Conservation (phyloP, 352 stramenopile genomes). For the Globisporangium recalcitrans region DNA sequence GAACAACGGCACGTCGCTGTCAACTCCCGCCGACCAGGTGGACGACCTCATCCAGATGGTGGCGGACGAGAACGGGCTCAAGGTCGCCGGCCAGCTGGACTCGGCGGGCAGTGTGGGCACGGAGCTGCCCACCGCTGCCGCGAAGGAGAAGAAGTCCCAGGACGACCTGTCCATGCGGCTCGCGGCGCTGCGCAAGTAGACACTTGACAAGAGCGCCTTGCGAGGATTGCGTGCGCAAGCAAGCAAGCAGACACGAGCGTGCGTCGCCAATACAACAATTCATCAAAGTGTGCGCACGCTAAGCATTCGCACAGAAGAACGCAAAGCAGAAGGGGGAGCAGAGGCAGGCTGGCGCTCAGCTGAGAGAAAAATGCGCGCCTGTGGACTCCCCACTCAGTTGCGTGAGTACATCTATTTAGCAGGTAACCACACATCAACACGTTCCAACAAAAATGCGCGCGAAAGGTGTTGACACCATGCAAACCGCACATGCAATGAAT, state of each 20-base stretch:
- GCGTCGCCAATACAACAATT: neutral
- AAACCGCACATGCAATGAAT: too few species aligned
- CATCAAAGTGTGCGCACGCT: neutral
- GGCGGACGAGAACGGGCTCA: slow-evolving; percentile 95
- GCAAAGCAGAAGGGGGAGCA: too few species aligned
- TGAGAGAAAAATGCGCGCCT: neutral
- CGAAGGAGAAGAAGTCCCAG: slow-evolving; percentile 73
- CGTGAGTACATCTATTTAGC: neutral
- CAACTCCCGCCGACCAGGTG: slow-evolving; percentile 96
- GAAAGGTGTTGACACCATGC: too few species aligned
- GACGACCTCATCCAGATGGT: slow-evolving; percentile 97
- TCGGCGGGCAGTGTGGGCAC: slow-evolving; percentile 87
- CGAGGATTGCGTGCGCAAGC: neutral
- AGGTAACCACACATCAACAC: neutral
- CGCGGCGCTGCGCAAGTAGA: slow-evolving; percentile 64
- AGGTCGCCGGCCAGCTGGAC: slow-evolving; percentile 92
- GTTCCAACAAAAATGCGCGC: neutral
- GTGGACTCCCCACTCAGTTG: neutral
- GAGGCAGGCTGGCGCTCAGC: neutral
- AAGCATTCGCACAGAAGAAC: neutral
- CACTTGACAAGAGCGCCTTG: neutral
- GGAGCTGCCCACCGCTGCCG: slow-evolving; percentile 60
- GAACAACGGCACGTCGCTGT: slow-evolving; percentile 92
- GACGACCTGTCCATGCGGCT: slow-evolving; percentile 82
- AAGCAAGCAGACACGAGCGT: neutral